Evolutionary conservation across 2,329 filamentous ascomycete genomes (phyloP).

Genomic region (Epichloe coenophiala): DNA sequence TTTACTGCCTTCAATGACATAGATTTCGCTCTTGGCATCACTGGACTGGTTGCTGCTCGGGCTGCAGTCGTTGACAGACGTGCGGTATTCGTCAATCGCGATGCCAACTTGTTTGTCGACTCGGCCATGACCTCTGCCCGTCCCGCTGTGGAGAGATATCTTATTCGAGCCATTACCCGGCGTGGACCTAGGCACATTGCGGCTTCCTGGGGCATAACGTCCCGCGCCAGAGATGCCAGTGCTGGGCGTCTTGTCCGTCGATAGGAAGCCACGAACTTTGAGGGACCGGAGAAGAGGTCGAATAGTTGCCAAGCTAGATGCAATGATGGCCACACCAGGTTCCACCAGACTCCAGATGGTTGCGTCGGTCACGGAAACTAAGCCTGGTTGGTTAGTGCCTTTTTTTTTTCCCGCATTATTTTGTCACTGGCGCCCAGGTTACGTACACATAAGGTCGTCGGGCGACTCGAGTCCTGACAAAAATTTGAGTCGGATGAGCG

Average conservation of each 20-base stretch:
- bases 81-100: constrained; percentile 10
- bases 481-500: constrained; percentile 36
- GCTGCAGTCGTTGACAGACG: background rate
- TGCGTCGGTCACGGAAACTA: constrained; percentile 35
- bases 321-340: constrained; percentile 40
- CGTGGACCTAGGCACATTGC: constrained; percentile 12
- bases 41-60: background rate
- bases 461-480: constrained; percentile 30
- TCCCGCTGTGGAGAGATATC: constrained; percentile 19
- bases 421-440: background rate
- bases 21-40: constrained; percentile 17
- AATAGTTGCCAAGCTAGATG: constrained; percentile 40
- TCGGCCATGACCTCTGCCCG: background rate
- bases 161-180: constrained; percentile 23
- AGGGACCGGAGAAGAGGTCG: constrained; percentile 38
- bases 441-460: constrained; percentile 35
- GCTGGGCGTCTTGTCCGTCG: constrained; percentile 23
- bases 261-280: constrained; percentile 32
- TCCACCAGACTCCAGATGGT: constrained; percentile 46
- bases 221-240: constrained; percentile 13
- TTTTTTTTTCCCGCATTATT: background rate
- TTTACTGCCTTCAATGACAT: constrained; percentile 21
- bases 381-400: constrained; percentile 10
- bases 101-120: constrained; percentile 6
- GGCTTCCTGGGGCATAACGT: constrained; percentile 16